phyloP scores from a whole-genome alignment of 345 rosid genomes.

The Turnera subulata region DNA sequence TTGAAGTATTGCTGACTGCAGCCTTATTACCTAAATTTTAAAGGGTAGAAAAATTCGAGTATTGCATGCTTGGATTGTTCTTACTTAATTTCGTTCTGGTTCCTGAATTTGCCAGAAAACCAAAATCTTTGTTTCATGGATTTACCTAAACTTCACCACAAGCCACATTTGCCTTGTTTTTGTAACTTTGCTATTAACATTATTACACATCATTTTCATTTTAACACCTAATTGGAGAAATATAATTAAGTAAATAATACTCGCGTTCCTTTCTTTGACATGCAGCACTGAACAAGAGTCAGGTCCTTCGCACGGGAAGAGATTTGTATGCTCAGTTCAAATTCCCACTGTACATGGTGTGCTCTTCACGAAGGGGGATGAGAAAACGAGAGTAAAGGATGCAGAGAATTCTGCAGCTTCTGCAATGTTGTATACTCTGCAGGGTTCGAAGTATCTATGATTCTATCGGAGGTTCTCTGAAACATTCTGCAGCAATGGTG shows the following conservation, averaged over 20 bases:
- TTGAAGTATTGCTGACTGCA: too few species aligned
- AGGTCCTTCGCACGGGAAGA: constrained; percentile 45
- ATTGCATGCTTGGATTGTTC: too few species aligned
- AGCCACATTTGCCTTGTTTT: too few species aligned
- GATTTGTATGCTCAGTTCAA: constrained; percentile 46
- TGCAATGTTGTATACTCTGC: constrained; percentile 45
- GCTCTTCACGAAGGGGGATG: constrained; percentile 43
- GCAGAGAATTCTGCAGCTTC: constrained; percentile 74
- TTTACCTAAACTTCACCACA: too few species aligned
- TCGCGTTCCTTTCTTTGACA: constrained; percentile 12
- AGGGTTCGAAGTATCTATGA: constrained; percentile 29
- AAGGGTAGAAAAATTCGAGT: too few species aligned
- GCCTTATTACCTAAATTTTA: too few species aligned
- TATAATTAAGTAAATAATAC: not conserved
- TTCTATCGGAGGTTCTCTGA: not conserved
- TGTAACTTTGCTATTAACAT: too few species aligned
- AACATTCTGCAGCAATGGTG: not conserved
- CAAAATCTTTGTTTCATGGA: too few species aligned
- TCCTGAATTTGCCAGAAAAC: too few species aligned
- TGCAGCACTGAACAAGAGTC: constrained; percentile 57
- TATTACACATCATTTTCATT: too few species aligned
- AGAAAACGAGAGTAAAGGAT: constrained; percentile 42
- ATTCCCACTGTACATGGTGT: constrained; percentile 33
- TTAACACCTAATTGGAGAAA: too few species aligned
- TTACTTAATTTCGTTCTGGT: too few species aligned